Base-by-base conservation (phyloP, 257 asterid species). In the Jacaranda copaia region DNA sequence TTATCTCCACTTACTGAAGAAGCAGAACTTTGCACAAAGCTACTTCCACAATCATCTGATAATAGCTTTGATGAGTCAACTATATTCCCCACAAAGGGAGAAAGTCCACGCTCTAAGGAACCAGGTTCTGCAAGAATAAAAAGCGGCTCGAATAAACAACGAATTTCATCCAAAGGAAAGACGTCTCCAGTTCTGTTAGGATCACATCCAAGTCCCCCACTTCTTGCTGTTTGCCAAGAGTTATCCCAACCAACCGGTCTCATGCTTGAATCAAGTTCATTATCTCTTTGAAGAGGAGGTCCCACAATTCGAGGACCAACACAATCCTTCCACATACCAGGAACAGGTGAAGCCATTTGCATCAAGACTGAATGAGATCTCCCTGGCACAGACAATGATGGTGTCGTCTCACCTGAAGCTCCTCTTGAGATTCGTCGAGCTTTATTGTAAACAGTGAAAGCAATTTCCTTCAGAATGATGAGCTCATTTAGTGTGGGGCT, bases 241-340 rank as follows among this genome's bases (percentile, higher is more conserved):
- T 84, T 93, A 68, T 96, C 99, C 98, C 99, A 96, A 72, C 90
- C 79, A 77, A 91, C 89, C 8, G 90, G 87, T 86, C 99, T 89
- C 88, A 91, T 40, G 91, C 88, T 93, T 71, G 94, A 80, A 80
- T 95, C 99, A 81, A 93, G 91, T 72, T 96, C 99, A 72, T 89
- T 87, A 68, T 92, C 97, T 82, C 98, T 92, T 80, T 89, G 96
- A 67, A 84, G 94, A 77, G 96, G 76, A 49, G 91, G 78, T 36
- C 94, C 97, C 56, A 85, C 81, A 61, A 85, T 81, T 62, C 99
- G 90, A 80, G 96, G 79, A 76, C 92, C 93, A 77, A 88, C 91
- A 78, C 89, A 87, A 72, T 95, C 99, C 84, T 96, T 96, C 99
- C 99, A 96, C 95, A 96, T 90, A 74, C 96, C 96, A 62, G 96